Evolutionary conservation across 495 filamentous ascomycete genomes (phyloP).

Genomic region (Venustampulla echinocandica): DNA sequence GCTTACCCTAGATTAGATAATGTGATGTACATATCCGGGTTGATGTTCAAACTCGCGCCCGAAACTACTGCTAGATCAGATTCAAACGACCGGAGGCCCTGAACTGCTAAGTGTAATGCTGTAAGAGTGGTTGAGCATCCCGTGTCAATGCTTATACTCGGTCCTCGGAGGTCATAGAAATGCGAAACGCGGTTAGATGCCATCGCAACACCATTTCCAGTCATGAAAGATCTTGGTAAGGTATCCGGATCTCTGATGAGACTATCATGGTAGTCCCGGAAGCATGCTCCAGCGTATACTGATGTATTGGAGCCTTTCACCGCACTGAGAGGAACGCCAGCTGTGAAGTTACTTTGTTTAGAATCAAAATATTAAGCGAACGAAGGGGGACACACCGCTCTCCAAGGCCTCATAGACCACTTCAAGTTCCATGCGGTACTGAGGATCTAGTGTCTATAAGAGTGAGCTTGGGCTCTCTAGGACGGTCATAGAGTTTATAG

Average conservation of each 20-base stretch:
- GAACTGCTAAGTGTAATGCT: slow-evolving; percentile 64
- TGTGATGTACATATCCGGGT: slow-evolving; percentile 24
- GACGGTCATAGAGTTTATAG: too few species aligned
- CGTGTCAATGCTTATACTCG: slow-evolving; percentile 57
- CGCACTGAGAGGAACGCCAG: background rate
- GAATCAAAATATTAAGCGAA: too few species aligned
- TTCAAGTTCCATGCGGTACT: slow-evolving; percentile 45
- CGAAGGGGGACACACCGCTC: too few species aligned
- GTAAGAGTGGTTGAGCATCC: slow-evolving; percentile 71
- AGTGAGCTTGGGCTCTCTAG: too few species aligned
- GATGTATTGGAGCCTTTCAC: slow-evolving; percentile 10
- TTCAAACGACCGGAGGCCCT: slow-evolving; percentile 57
- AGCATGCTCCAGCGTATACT: slow-evolving; percentile 26
- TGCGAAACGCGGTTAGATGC: slow-evolving; percentile 53
- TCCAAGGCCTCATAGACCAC: slow-evolving; percentile 36
- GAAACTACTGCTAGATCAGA: slow-evolving; percentile 31
- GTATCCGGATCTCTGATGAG: slow-evolving; percentile 28
- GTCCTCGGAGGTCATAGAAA: slow-evolving; percentile 38
- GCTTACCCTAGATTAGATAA: slow-evolving; percentile 6
- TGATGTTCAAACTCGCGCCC: slow-evolving; percentile 31
- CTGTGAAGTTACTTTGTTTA: too few species aligned
- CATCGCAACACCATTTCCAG: slow-evolving; percentile 40
- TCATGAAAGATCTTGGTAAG: slow-evolving; percentile 21
- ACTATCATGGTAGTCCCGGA: slow-evolving; percentile 28
- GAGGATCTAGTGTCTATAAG: too few species aligned